Percentiles rank a stretch among this genome's conserved stretches.
These are phyloP conservation scores for Colletotrichum viniferum DNA, from an alignment of 2,329 filamentous ascomycete species.

Conservation along the genomic window DNA sequence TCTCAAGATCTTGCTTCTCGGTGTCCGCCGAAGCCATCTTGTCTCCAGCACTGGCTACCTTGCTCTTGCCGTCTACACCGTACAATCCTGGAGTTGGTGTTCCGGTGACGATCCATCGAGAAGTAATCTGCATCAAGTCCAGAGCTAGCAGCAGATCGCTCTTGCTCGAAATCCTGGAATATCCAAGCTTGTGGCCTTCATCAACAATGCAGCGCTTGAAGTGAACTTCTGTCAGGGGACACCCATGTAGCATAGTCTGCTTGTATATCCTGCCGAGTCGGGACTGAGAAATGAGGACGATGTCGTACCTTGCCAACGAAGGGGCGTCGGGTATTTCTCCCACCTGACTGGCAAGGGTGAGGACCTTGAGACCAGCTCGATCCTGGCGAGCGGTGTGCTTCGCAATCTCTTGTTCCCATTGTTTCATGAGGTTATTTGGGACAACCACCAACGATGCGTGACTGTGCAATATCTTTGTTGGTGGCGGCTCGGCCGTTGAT, in stretches of 20 bases:
- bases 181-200: conserved; percentile 86
- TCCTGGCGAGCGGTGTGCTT: conserved; percentile 65
- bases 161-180: conserved; percentile 57
- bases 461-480: conserved; percentile 65
- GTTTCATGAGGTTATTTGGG: conserved; percentile 80
- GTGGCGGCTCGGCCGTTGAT: conserved; percentile 39
- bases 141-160: conserved; percentile 60
- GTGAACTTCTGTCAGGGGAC: conserved; percentile 72
- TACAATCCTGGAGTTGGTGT: conserved; percentile 86
- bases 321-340: conserved; percentile 60
- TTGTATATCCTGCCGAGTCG: conserved; percentile 69
- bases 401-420: conserved; percentile 82
- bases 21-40: neutral
- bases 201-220: conserved; percentile 92
- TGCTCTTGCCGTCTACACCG: conserved; percentile 53
- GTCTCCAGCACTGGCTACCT: neutral
- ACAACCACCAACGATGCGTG: conserved; percentile 78
- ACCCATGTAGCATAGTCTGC: conserved; percentile 43
- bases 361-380: conserved; percentile 60
- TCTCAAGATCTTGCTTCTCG: conserved; percentile 68
- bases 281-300: conserved; percentile 77
- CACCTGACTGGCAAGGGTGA: conserved; percentile 61
- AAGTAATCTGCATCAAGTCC: conserved; percentile 64
- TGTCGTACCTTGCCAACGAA: conserved; percentile 70
- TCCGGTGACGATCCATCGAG: conserved; percentile 88